Conservation (phyloP, 805 yeast genomes). For the Wickerhamomyces alni region DNA sequence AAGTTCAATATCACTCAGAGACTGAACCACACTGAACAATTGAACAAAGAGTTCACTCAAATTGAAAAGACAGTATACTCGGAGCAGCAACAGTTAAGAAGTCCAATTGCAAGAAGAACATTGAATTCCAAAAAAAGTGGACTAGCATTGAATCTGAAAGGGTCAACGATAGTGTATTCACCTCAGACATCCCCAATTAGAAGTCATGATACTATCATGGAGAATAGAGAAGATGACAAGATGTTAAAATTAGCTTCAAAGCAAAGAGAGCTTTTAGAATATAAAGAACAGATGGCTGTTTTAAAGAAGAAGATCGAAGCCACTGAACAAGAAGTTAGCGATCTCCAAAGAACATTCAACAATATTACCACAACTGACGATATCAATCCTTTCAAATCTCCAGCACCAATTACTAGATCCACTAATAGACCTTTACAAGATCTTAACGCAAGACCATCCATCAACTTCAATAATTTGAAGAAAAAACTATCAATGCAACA, state of each 20-base stretch:
- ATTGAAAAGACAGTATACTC: slow-evolving; percentile 1
- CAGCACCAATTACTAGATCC: slow-evolving; percentile 1
- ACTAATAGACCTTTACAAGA: slow-evolving; percentile 7
- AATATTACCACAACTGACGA: background rate
- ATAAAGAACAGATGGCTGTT: slow-evolving; percentile 34
- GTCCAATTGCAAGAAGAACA: background rate
- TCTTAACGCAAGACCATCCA: slow-evolving; percentile 7
- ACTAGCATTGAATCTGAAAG: background rate
- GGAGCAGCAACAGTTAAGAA: slow-evolving; percentile 1
- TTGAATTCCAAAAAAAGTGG: background rate
- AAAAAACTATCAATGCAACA: slow-evolving; percentile 15
- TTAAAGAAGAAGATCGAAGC: slow-evolving; percentile 32
- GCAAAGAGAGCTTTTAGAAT: slow-evolving; percentile 46
- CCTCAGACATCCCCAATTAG: background rate
- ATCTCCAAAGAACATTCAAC: slow-evolving; percentile 29
- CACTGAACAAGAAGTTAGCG: slow-evolving; percentile 32
- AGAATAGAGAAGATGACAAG: slow-evolving; percentile 6
- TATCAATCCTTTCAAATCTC: background rate
- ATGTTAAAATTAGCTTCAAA: slow-evolving; percentile 41
- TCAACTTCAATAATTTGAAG: slow-evolving; percentile 15
- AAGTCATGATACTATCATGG: background rate
- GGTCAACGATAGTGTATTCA: background rate
- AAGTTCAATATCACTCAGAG: slow-evolving; percentile 28
- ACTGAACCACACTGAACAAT: background rate
- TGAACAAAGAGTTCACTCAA: slow-evolving; percentile 1